Evolutionary conservation across 345 rosid genomes (phyloP), one percentile per base, ranked within the genome.

Genomic region (Populus tremula): DNA sequence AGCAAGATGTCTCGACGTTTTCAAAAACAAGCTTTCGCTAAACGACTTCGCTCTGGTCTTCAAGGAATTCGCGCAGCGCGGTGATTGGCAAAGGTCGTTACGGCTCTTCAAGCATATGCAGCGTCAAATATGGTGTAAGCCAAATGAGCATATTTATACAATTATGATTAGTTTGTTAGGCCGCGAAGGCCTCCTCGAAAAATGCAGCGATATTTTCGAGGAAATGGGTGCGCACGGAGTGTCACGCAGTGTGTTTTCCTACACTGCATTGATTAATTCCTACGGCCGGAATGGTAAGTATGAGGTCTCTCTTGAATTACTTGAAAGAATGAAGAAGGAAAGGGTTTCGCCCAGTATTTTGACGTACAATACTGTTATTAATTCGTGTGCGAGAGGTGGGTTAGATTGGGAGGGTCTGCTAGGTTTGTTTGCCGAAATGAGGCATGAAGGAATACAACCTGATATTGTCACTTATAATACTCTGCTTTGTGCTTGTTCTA

Each of bases 121-220:
- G 83, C 89, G 99, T 16, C 98, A 93, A 86, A 91, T 93, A 33
- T 96, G 98, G 98, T 96, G 99, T 77, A 93, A 96, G 82, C 99
- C 99, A 0, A 92, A 88, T 78, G 99, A 93, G 76, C 98, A 96
- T n/a, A 91, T 96, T 62, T 92, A 92, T 84, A 93, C 99, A 14
- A 92, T 96, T 66, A 91, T 93, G 88, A 92, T 96, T 77, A 93
- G 93, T 8, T 81, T 96, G 71, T 80, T 96, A 20, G 98, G 99
- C 3, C 90, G 99, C 27, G 98, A 93, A 85, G 88, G 91, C 61
- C 79, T 95, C 33, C 91, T 95, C 5, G 99, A 95, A 14, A 95
- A 93, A 86, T 88, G 94, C 82, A 72, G 81, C 33, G 98, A 93
- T 88, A 83, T 95, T 25, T 95, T 95, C 83, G 96, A 95, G 6